Evolutionary conservation across 768 basidiomycete species (phyloP), one percentile per base, ranked within the genome.

Genomic region (Phlebiopsis flavidoalba): DNA sequence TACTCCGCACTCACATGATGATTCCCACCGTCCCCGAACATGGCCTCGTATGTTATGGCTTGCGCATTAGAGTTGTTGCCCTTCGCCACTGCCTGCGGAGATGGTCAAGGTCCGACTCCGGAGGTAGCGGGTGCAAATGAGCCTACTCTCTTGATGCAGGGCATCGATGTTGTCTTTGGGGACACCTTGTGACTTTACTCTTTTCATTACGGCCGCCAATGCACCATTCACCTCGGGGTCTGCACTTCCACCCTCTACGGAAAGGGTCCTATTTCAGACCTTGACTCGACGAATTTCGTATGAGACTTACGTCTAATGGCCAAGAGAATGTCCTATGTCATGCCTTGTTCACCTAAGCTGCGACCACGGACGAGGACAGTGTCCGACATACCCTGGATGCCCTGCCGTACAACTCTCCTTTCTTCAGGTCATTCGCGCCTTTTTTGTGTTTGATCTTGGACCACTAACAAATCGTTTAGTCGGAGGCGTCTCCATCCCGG

Each of bases 391-490:
- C 88, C 60, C 79, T 76, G 60, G 76, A 77, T 15, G 81, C 79
- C 69, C 76, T 84, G 36, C 81, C 76, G 52, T 83, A 87, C n/a
- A 85, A 50, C 47, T 75, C 74, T 56, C 85, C 81, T 69, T 82
- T 87, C 65, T 83, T 80, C 8, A 77, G 75, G 68, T 89, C 88
- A 63, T 79, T 82, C n/a, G 77, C 73, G 17, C 85, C 87, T 66
- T 89, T 89, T 67, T 78, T 82, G 58, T 85, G 80, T 68, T 88
- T 87, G 67, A 89, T 89, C 79, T 89, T 89, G 0, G 87, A 87
- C 87, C 87, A 89, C 87, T 89, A 61, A 10, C 46, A 11, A 11
- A 6, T 5, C 5, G 5, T 35, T 50, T 14, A 63, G 22, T 22
- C 2, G 11, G 21, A 24, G 5, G 19, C 24, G 21, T 19, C 50